Base-by-base conservation (phyloP, 306 rosid genomes). In the Mimosa pudica region DNA sequence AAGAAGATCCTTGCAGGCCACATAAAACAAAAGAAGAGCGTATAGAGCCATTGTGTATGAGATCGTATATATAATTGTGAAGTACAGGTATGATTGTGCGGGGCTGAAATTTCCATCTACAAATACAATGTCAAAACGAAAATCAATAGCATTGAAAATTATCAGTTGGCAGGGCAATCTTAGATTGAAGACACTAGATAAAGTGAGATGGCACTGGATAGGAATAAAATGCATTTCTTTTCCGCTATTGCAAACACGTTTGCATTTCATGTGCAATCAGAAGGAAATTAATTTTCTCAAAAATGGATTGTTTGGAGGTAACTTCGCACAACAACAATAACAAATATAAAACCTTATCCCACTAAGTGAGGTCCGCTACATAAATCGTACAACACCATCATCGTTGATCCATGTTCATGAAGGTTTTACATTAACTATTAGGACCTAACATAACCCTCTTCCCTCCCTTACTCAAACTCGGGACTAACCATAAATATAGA, bases 41-140 rank as follows among this genome's bases (percentile, higher is more conserved):
- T 89, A 93, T n/a, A 93, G 97, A 36, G 98, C 98, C 91, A 86
- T 84, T 4, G 98, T 91, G 88, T 93, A 93, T 33, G 98, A 93
- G 81, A 91, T 49, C 6, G 97, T 91, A 67, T 93, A 91, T 86
- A 89, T 88, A 79, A 93, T 93, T 32, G 98, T 93, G 73, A 93
- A 90, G 86, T 93, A 93, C 76, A 93, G 86, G 84, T 93, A 93
- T 17, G 98, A 88, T 77, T 93, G 98, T 2, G 73, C 87, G 52
- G 98, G 98, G 85, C 82, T 93, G 90, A 93, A 93, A 85, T 89
- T 93, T 69, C 98, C 98, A 77, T 93, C 98, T 80, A 60, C 33
- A 76, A 38, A 7, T 32, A 62, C 20, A 73, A 49, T 47, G 33
- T 58, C 45, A 38, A 54, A 32, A 84, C 51, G 75, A 63, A 38